These are phyloP conservation scores for Coemansia sp. DNA, from an alignment of 192 early-diverging fungal species.

Conservation along the genomic window DNA sequence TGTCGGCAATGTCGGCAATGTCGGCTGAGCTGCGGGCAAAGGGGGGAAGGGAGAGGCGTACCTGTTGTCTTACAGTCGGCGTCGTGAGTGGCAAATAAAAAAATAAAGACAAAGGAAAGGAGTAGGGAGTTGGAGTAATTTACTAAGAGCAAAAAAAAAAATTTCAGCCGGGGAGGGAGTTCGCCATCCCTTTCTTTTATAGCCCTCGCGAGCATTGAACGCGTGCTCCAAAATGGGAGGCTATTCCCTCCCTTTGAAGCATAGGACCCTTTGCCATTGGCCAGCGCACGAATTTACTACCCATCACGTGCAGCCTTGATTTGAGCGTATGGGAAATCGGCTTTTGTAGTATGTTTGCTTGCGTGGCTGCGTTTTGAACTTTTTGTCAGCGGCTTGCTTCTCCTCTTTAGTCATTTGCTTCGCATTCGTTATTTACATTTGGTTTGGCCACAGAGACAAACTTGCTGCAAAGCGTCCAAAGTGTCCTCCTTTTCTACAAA, in stretches of 20 bases:
- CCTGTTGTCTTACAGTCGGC: background rate
- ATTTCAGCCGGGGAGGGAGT: background rate
- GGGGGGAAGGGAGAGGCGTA: background rate
- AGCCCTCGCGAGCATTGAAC: background rate
- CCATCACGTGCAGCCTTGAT: background rate
- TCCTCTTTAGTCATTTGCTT: no score
- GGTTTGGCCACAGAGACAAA: no score
- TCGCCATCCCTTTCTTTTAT: background rate
- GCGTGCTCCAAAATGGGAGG: no score
- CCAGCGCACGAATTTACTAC: background rate
- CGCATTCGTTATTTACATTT: no score
- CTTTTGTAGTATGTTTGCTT: no score
- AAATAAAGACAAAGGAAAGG: background rate
- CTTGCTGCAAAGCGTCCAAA: no score
- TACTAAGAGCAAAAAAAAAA: background rate
- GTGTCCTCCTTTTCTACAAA: no score
- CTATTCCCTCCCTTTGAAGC: background rate
- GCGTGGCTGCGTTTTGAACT: no score
- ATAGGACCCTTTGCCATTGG: background rate
- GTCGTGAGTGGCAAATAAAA: background rate
- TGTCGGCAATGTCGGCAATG: no score
- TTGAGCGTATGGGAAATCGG: background rate
- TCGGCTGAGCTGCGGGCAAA: no score
- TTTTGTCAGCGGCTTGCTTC: background rate
- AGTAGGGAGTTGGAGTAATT: background rate